Evolutionary conservation across 2,329 filamentous ascomycete genomes (phyloP).

Genomic region (Ascomycota sp.): DNA sequence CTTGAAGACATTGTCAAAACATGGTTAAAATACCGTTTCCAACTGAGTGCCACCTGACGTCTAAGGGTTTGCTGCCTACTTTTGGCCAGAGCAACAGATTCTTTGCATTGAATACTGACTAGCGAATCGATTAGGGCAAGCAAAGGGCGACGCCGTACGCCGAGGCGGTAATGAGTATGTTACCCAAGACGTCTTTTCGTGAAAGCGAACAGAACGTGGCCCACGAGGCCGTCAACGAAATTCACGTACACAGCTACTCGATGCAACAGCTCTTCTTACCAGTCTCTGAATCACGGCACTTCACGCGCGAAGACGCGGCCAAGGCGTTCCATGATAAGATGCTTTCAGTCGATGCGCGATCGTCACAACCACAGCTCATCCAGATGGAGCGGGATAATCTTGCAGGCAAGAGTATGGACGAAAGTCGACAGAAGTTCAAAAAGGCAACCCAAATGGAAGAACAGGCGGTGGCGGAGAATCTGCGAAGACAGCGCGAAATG

Average conservation of each 20-base stretch:
- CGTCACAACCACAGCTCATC: slow-evolving; percentile 40
- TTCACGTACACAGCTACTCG: slow-evolving; percentile 37
- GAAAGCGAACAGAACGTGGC: slow-evolving; percentile 22
- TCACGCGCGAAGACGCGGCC: slow-evolving; percentile 42
- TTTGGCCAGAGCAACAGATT: background rate
- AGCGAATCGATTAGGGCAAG: slow-evolving; percentile 36
- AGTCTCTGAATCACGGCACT: slow-evolving; percentile 37
- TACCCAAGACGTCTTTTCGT: slow-evolving; percentile 44
- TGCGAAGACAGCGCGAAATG: slow-evolving; percentile 11
- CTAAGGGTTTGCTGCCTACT: slow-evolving; percentile 1
- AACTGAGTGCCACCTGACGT: background rate
- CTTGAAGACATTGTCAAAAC: slow-evolving; percentile 66
- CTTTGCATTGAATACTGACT: too few species aligned
- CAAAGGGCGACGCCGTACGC: slow-evolving; percentile 55
- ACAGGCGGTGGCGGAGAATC: slow-evolving; percentile 14
- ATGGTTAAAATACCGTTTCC: slow-evolving; percentile 51
- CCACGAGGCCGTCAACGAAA: slow-evolving; percentile 41
- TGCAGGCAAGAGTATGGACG: slow-evolving; percentile 13
- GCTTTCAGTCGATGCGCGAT: slow-evolving; percentile 35
- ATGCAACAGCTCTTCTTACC: slow-evolving; percentile 43
- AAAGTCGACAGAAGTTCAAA: slow-evolving; percentile 19
- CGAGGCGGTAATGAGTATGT: slow-evolving; percentile 53
- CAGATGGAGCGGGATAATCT: slow-evolving; percentile 26
- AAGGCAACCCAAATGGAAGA: slow-evolving; percentile 21
- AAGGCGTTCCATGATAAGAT: slow-evolving; percentile 38